phyloP scores from a whole-genome alignment of 2,329 filamentous ascomycete genomes.

The Waltergamsia citrina region DNA sequence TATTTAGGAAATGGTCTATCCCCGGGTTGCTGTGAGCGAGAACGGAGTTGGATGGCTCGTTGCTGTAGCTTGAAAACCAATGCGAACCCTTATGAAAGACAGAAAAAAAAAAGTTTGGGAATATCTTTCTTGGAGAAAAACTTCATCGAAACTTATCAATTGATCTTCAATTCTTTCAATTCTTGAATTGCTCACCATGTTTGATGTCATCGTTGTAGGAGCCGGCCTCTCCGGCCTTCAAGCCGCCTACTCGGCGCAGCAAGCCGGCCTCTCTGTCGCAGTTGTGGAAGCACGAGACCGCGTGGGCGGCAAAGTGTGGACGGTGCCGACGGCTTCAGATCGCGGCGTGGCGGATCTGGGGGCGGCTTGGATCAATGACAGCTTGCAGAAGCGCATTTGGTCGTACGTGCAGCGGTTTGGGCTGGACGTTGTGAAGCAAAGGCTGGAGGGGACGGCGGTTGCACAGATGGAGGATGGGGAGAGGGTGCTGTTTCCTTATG shows the following conservation, averaged over 20 bases:
- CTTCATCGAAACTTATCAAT: too few species aligned
- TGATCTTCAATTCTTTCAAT: too few species aligned
- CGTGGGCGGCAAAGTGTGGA: conserved; percentile 8
- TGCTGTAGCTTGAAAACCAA: too few species aligned
- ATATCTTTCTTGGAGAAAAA: too few species aligned
- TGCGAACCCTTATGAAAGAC: too few species aligned
- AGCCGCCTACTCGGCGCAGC: conserved; percentile 11
- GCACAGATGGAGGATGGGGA: conserved; percentile 15
- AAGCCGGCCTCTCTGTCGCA: conserved; percentile 12
- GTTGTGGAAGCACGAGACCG: conserved; percentile 11
- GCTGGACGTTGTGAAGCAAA: conserved; percentile 20
- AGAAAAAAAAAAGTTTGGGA: too few species aligned
- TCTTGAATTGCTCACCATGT: too few species aligned
- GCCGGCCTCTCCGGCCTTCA: conserved; percentile 14
- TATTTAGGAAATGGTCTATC: too few species aligned
- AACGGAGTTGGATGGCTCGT: too few species aligned
- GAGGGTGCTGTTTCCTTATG: conserved; percentile 19
- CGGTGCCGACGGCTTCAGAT: conserved; percentile 6
- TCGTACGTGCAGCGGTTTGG: conserved; percentile 15
- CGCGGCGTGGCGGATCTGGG: conserved; percentile 8
- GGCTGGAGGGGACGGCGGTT: conserved; percentile 16
- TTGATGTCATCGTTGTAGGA: conserved; percentile 14
- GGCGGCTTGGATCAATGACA: conserved; percentile 12
- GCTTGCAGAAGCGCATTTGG: conserved; percentile 25
- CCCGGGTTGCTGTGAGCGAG: too few species aligned